Evolutionary conservation across 768 basidiomycete species (phyloP).

Genomic region (Aureoboletus auriporus): DNA sequence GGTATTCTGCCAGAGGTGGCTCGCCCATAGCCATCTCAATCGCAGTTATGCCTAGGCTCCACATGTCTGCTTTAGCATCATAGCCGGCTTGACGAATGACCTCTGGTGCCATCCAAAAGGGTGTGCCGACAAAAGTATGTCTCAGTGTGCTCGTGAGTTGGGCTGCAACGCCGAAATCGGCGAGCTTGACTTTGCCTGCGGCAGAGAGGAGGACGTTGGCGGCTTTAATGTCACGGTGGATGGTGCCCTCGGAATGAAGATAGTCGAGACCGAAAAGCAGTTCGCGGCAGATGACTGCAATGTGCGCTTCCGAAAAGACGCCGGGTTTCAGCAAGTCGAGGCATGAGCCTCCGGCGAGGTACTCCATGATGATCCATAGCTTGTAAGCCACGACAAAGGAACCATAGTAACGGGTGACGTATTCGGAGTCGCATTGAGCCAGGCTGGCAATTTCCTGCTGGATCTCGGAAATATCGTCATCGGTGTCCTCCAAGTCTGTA

Average conservation of each 20-base stretch:
- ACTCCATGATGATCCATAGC: slow-evolving; percentile 99
- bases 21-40: slow-evolving; percentile 99
- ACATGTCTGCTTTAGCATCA: slow-evolving; percentile 94
- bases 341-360: slow-evolving; percentile 97
- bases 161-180: slow-evolving; percentile 98
- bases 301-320: slow-evolving; percentile 86
- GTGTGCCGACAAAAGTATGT: slow-evolving; percentile 97
- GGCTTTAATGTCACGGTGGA: slow-evolving; percentile 98
- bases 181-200: slow-evolving; percentile 91
- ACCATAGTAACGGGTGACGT: slow-evolving; percentile 94
- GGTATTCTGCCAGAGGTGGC: slow-evolving; percentile 94
- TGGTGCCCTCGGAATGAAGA: slow-evolving; percentile 92
- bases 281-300: slow-evolving; percentile 92
- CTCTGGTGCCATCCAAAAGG: slow-evolving; percentile 99
- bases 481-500: slow-evolving; percentile 92
- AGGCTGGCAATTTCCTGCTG: slow-evolving; percentile 98
- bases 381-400: slow-evolving; percentile 97
- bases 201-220: slow-evolving; percentile 92
- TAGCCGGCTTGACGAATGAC: slow-evolving; percentile 97
- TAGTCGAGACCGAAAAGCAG: slow-evolving; percentile 92
- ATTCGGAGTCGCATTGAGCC: slow-evolving; percentile 93
- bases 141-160: slow-evolving; percentile 91
- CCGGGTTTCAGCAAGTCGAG: slow-evolving; percentile 93
- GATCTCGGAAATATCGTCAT: slow-evolving; percentile 98
- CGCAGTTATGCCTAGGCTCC: slow-evolving; percentile 97